Evolutionary conservation across 768 basidiomycete species (phyloP).

Genomic region (Tylopilus subfusipes): DNA sequence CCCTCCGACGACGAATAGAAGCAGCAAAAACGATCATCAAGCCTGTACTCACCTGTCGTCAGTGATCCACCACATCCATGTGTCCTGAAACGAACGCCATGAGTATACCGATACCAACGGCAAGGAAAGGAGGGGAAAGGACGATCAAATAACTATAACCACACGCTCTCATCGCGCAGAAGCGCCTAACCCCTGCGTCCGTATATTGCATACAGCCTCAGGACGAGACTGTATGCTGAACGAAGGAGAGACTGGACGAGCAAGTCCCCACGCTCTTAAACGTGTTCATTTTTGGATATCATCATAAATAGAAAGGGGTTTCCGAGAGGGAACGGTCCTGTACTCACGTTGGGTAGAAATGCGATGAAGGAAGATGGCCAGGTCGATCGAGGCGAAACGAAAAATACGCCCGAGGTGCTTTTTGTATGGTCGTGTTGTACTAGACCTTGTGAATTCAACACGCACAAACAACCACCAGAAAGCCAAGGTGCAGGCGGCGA

Average conservation of each 20-base stretch:
- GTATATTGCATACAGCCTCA: conserved; percentile 35
- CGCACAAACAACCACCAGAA: conserved; percentile 27
- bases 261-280: conserved; percentile 32
- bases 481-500: neutral
- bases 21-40: neutral
- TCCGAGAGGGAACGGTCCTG: neutral
- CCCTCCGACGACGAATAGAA: conserved; percentile 17
- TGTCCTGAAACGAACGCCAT: conserved; percentile 8
- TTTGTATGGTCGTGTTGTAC: conserved; percentile 26
- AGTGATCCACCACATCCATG: neutral
- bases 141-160: conserved; percentile 38
- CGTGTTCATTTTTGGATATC: conserved; percentile 26
- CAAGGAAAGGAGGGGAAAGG: neutral
- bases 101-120: neutral
- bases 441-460: conserved; percentile 22
- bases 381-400: no score
- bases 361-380: neutral
- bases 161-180: conserved; percentile 31
- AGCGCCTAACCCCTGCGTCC: conserved; percentile 33
- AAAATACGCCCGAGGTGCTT: neutral
- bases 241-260: conserved; percentile 34
- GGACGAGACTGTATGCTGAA: conserved; percentile 34
- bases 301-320: conserved; percentile 16
- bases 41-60: conserved; percentile 7
- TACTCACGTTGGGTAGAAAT: conserved; percentile 15